A percentile compares a stretch with the other conserved stretches of the same genome.
phyloP scores from a whole-genome alignment of 2,329 filamentous ascomycete species.

The Fusarium tuaranense region DNA sequence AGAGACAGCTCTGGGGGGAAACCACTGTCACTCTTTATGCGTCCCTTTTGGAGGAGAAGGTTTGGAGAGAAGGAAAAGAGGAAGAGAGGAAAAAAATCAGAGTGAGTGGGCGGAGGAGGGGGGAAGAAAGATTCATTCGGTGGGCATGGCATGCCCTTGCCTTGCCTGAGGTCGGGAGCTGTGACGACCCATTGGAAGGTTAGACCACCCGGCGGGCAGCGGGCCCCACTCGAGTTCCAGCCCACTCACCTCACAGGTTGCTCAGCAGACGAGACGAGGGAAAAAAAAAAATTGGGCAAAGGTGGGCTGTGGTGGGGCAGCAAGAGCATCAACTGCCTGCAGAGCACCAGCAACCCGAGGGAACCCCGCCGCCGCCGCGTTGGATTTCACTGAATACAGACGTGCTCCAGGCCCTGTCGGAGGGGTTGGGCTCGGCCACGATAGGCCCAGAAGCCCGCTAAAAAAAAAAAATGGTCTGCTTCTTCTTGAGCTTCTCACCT shows the following conservation, averaged over 20 bases:
- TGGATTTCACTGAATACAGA: conserved; percentile 25
- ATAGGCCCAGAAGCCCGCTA: conserved; percentile 38
- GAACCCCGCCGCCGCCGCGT: conserved; percentile 25
- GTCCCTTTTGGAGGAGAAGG: conserved; percentile 49
- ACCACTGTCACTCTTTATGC: conserved; percentile 56
- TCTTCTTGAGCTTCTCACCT: conserved; percentile 17
- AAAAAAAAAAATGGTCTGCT: conserved; percentile 33
- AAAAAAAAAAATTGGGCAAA: conserved; percentile 43
- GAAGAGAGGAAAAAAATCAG: conserved; percentile 41
- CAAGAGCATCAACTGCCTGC: not conserved
- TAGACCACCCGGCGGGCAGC: conserved; percentile 24
- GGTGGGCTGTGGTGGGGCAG: conserved; percentile 31
- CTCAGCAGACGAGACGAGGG: conserved; percentile 18
- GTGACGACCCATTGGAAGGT: conserved; percentile 32
- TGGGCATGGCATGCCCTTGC: conserved; percentile 1
- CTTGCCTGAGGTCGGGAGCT: not conserved
- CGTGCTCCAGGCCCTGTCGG: conserved; percentile 36
- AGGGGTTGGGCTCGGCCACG: conserved; percentile 28
- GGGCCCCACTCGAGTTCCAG: conserved; percentile 11
- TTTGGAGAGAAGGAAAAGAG: conserved; percentile 23
- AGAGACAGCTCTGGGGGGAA: conserved; percentile 52
- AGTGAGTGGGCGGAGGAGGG: conserved; percentile 46
- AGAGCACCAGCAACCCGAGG: conserved; percentile 6
- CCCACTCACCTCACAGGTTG: conserved; percentile 3
- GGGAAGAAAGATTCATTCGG: conserved; percentile 42